phyloP scores from a whole-genome alignment of 2,329 filamentous ascomycete species.

The Stachybotrys chartarum region DNA sequence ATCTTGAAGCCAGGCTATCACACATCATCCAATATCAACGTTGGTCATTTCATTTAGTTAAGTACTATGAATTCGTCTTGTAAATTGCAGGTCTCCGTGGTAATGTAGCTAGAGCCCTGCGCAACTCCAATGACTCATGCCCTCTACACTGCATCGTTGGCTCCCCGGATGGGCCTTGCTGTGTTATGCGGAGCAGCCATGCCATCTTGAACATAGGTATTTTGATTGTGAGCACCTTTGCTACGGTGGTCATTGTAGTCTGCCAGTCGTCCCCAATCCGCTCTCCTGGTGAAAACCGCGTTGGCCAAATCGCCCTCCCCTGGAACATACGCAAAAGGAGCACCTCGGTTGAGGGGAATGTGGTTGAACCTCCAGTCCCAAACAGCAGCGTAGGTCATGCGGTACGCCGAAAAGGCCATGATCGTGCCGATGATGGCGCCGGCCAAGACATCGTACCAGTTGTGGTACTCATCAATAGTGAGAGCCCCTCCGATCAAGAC shows the following conservation, averaged over 20 bases:
- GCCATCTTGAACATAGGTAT: neutral
- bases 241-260: neutral
- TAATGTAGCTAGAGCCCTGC: no score
- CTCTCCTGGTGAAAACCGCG: conserved; percentile 51
- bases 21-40: no score
- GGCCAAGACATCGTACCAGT: conserved; percentile 67
- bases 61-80: no score
- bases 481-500: conserved; percentile 61
- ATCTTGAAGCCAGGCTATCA: no score
- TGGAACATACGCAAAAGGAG: conserved; percentile 44
- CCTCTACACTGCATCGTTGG: neutral
- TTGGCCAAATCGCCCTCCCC: conserved; percentile 40
- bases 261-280: conserved; percentile 44
- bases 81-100: no score
- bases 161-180: neutral
- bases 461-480: conserved; percentile 67
- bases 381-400: conserved; percentile 60
- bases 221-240: neutral
- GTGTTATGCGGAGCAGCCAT: neutral
- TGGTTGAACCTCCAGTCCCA: conserved; percentile 64
- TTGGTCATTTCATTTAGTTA: no score
- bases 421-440: conserved; percentile 58
- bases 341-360: conserved; percentile 53
- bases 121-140: neutral
- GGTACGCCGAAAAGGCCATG: conserved; percentile 58